Conservation (phyloP, 2,329 filamentous ascomycete genomes). For the Claviceps citrina region DNA sequence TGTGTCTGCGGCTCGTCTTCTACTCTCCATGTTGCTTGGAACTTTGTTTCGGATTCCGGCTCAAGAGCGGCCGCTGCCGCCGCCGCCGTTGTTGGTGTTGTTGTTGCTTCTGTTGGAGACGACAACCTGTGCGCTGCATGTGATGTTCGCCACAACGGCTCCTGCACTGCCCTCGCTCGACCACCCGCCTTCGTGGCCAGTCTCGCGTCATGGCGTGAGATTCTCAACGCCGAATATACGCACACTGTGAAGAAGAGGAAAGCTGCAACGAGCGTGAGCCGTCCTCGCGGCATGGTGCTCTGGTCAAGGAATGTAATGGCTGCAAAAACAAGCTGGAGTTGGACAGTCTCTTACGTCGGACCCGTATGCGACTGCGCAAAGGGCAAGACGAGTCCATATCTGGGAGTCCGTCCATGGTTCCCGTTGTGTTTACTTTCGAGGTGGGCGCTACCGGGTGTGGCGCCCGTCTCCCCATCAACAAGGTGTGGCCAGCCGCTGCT, state of each 20-base stretch:
- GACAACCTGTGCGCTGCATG: no score
- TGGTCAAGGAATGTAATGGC: no score
- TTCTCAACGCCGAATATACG: conserved; percentile 15
- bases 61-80: no score
- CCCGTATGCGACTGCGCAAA: not conserved
- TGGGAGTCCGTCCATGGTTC: not conserved
- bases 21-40: no score
- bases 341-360: not conserved
- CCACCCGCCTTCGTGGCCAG: not conserved
- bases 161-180: not conserved
- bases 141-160: not conserved
- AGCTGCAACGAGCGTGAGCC: conserved; percentile 13
- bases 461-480: conserved; percentile 7
- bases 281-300: conserved; percentile 23
- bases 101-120: not conserved
- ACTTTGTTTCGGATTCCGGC: no score
- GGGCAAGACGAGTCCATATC: not conserved
- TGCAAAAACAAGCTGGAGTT: not conserved
- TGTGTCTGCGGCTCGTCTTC: not conserved
- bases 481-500: not conserved
- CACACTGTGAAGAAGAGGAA: conserved; percentile 25
- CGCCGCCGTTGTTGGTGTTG: not conserved
- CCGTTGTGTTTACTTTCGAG: conserved; percentile 3
- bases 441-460: not conserved
- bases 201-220: conserved; percentile 4